Evolutionary conservation across 2,329 filamentous ascomycete species (phyloP), one percentile per base, ranked within the genome.

Genomic region (Calonectria hawksworthii): DNA sequence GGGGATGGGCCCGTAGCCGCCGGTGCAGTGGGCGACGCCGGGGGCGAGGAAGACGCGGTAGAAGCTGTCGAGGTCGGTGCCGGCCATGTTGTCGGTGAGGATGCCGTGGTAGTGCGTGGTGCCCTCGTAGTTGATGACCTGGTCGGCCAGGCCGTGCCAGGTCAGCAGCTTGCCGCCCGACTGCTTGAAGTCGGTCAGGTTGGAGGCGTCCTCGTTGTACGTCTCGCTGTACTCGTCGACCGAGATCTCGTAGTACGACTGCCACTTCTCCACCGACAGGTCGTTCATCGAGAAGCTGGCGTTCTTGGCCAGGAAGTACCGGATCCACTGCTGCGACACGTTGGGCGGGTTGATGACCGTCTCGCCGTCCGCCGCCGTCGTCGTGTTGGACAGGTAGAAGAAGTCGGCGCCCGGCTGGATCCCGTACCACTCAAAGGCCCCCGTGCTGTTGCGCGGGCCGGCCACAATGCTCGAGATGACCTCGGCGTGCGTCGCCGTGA

Each of bases 21-120:
- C 65, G 10, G 32, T 28, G 50, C 65, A 68, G 36, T 68, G 65
- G 34, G 18, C 65, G 23, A 56, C 65, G 2, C 65, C 65, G 6
- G 65, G 65, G 21, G 65, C 65, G 7, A 68, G 34, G 47, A 68
- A 68, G 36, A 68, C n/a, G 9, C 65, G 65, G 50, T 68, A 68
- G 50, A 68, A 68, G 28, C 30, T 16, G 36, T 56, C 34, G 14
- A 68, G 34, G 16, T 54, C 9, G 47, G 13, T 13, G 32, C 13
- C 34, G 23, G n/a, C 32, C 65, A 56, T 36, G 26, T 41, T 68
- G 13, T 30, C 23, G n/a, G 23, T 3, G n/a, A 68, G 30, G n/a
- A 32, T 21, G 23, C 26, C 18, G n/a, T 34, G 36, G 50, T 54
- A 68, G n/a, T 23, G 65, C n/a, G 36, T 56, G n/a, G 65, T 68